Base-by-base conservation (phyloP, 2,329 filamentous ascomycete species). In the Hypoxylon sp. region DNA sequence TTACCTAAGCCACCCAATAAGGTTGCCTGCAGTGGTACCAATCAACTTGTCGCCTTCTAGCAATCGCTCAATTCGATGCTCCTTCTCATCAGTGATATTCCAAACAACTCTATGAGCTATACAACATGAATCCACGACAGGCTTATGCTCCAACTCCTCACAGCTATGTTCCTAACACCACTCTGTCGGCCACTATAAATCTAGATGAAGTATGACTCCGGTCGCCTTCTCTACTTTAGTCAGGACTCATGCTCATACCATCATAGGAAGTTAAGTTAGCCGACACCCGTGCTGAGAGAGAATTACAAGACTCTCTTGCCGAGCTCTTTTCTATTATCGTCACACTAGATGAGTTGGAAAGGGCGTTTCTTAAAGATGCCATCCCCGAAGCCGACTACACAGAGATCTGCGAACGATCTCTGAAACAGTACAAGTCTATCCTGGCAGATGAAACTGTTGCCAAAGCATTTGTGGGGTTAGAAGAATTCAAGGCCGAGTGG, bases 261-360 rank as follows among this genome's bases (percentile, higher is more conserved):
- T 8, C 35, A 32, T 74, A 97, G 92, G 96, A 98, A 86, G 94
- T 98, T 74, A 97, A 97, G 81, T 88, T 99, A 67, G 90, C 93
- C 54, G 91, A 93, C 42, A 97, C 91, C 21, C 90, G 92, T 73
- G 91, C 93, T 44, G 95, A 98, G 82, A 91, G 95, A 68, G 94
- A 99, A 78, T 86, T 98, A 0, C 93, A 98, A 79, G 96, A 98
- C 77, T 98, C 96, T 1, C 89, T 99, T 13, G 96, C 95, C 61
- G 96, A 99, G 81, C 91, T 99, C 24, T 99, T 98, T 82, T 97
- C 94, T 82, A 98, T 99, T 73, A 95, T 99, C 39, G 88, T 98
- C 68, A 98, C 96, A 0, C 85, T 99, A 2, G 96, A 99, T 78
- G 94, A 97, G 71, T 88, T 99, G 1, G 96, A 99, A 77, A 97